These are phyloP conservation scores for Ceratobasidium sp. DNA, from an alignment of 1,284 basidiomycete species.

Conservation along the genomic window DNA sequence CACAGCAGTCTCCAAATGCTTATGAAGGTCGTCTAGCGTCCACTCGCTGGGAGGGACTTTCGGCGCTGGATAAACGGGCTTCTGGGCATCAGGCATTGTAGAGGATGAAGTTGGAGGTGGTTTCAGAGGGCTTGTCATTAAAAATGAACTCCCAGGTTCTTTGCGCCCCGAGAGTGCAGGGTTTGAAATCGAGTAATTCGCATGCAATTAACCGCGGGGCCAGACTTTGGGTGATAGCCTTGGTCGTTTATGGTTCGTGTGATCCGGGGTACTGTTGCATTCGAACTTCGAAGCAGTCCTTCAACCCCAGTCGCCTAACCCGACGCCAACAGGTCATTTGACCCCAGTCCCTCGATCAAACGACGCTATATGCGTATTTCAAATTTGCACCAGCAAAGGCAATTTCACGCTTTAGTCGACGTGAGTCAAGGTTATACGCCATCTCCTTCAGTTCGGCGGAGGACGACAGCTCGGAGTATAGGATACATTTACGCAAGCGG, in stretches of 20 bases:
- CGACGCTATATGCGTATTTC: no score
- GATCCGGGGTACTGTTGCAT: not conserved
- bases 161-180: no score
- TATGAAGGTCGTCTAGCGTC: slow-evolving; percentile 5
- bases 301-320: no score
- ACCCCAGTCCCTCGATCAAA: no score
- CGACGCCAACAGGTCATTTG: no score
- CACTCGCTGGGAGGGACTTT: slow-evolving; percentile 2
- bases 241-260: not conserved
- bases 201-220: not conserved
- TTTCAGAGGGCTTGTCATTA: not conserved
- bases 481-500: no score
- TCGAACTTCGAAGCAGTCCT: not conserved
- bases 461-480: no score
- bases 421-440: no score
- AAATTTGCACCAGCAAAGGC: no score
- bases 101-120: not conserved
- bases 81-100: not conserved
- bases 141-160: not conserved
- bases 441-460: no score
- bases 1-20: slow-evolving; percentile 40
- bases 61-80: slow-evolving; percentile 16
- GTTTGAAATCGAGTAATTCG: no score
- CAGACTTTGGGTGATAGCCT: not conserved
- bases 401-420: no score